phyloP scores from a whole-genome alignment of 768 basidiomycete species.

The Rhodotorula kratochvilovae region DNA sequence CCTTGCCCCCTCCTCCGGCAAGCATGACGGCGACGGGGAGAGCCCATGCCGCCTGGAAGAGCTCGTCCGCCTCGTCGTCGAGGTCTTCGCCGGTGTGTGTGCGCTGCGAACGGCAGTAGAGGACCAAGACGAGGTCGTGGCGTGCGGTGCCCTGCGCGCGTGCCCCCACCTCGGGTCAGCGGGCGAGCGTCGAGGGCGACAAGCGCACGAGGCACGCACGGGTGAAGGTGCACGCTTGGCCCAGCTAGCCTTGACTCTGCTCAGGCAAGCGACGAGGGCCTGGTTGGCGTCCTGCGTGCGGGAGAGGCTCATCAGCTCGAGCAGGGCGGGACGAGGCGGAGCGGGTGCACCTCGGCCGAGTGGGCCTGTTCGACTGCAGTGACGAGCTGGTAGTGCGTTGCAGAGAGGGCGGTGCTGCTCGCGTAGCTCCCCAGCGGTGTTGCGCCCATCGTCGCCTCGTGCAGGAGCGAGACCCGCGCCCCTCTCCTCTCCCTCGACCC shows the following conservation, averaged over 20 bases:
- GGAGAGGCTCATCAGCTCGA: background rate
- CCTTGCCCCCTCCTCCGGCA: conserved; percentile 4
- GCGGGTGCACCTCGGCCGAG: background rate
- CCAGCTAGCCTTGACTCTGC: background rate
- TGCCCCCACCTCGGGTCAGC: background rate
- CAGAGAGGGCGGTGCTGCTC: conserved; percentile 2
- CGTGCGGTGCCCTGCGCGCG: background rate
- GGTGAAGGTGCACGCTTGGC: background rate
- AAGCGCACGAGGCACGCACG: background rate
- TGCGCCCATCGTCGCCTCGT: background rate
- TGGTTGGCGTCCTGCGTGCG: background rate
- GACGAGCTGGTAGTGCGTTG: conserved; percentile 27
- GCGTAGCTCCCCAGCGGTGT: conserved; percentile 4
- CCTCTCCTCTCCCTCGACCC: background rate
- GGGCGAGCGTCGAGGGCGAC: background rate
- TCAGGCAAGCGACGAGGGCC: background rate
- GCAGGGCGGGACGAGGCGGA: background rate
- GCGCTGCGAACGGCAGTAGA: conserved; percentile 19
- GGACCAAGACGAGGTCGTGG: conserved; percentile 15
- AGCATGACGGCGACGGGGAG: conserved; percentile 10
- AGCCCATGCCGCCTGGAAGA: conserved; percentile 2
- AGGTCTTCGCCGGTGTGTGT: no score
- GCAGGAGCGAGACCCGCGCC: background rate
- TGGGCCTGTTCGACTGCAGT: conserved; percentile 1
- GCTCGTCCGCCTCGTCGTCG: background rate